A percentile compares a stretch with the other conserved stretches of the same genome.
These are phyloP conservation scores for Sequoia sempervirens DNA, from an alignment of 75 land plant species.

Conservation along the genomic window DNA sequence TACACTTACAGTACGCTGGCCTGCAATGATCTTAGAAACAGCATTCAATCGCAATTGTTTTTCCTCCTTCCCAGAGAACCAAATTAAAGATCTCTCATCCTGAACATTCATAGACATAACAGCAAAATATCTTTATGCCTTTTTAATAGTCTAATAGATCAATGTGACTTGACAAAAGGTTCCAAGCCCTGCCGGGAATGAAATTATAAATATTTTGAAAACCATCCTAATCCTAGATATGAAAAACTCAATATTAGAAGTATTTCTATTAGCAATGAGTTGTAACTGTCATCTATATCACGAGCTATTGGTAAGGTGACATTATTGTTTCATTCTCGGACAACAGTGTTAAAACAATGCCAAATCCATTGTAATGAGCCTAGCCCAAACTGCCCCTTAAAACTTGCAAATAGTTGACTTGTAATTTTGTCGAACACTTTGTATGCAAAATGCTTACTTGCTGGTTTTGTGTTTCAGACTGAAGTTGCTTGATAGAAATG, in stretches of 20 bases:
- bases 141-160: background rate
- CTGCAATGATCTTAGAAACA: slow-evolving; percentile 38
- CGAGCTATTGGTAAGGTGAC: no score
- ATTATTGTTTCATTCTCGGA: no score
- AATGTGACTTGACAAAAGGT: background rate
- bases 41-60: slow-evolving; percentile 35
- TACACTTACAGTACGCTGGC: slow-evolving; percentile 42
- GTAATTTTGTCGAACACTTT: no score
- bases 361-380: no score
- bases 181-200: background rate
- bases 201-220: background rate
- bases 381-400: no score
- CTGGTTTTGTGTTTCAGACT: no score
- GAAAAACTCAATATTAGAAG: background rate
- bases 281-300: no score
- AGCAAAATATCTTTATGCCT: background rate
- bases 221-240: background rate
- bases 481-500: no score
- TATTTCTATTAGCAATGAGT: background rate
- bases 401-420: no score
- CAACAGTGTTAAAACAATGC: no score
- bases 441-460: no score
- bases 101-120: slow-evolving; percentile 16
- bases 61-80: slow-evolving; percentile 57
- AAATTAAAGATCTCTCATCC: slow-evolving; percentile 49